Evolutionary conservation across 805 yeast genomes (phyloP), one percentile per base, ranked within the genome.

Genomic region (Saturnispora gosingensis): DNA sequence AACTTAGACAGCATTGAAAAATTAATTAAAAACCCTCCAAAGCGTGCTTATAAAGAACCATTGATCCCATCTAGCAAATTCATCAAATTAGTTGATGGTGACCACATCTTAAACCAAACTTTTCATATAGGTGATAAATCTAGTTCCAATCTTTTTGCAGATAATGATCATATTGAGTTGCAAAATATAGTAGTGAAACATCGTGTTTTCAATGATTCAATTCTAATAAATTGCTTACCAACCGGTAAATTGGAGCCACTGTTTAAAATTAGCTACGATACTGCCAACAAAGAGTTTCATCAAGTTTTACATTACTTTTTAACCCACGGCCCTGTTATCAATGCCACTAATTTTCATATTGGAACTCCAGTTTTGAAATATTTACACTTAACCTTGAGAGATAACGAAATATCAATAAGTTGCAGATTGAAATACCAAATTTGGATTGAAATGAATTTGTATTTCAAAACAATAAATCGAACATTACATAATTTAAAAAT

Each of bases 391-490:
- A 35, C 16, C 13, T 5, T 24, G 18, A 8, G 4, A 6, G 30
- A 28, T 22, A 18, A 48, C 5, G 10, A 44, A 10, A 11, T 38
- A 5, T 10, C 11, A n/a, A 24, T 56, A 2, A 28, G 30, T 3
- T 59, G 58, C 46, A 10, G 10, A 8, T 32, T 56, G 20, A 22
- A 25, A 1, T 58, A 53, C 25, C 45, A 53, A 4, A 46, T 58
- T 9, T 50, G 50, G 15, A 13, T 65, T 2, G 45, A 52, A 11
- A 61, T 63, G 50, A 51, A 59, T 3, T 45, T 66, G 1, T 49
- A 54, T 30, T 24, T 45, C 20, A 46, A 44, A 5, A 50, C 54
- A 24, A 54, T 61, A 1, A 7, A 51, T n/a, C 63, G 61, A 32
- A 43, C 59, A 9, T 54, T 60, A 13, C 46, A 49, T 24, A 56